phyloP scores from a whole-genome alignment of 495 filamentous ascomycete species.

The Xeromyces bisporus region DNA sequence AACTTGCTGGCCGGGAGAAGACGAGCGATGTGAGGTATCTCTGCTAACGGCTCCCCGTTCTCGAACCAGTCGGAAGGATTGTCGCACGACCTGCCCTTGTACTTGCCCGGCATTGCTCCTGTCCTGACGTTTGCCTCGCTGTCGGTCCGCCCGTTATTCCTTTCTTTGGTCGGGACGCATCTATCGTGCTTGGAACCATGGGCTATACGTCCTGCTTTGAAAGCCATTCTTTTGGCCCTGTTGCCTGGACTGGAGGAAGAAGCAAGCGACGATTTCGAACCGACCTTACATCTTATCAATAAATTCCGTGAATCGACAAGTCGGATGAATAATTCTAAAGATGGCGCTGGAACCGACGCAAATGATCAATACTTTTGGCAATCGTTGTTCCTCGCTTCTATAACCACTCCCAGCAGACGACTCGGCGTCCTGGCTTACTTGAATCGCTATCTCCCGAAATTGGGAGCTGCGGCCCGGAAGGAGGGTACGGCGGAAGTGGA shows the following conservation, averaged over 20 bases:
- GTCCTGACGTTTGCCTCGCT: conserved; percentile 88
- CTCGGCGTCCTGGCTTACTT: conserved; percentile 79
- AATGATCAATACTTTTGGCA: conserved; percentile 94
- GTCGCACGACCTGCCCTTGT: conserved; percentile 65
- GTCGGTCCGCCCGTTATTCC: conserved; percentile 65
- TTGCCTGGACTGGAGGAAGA: conserved; percentile 91
- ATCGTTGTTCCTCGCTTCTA: conserved; percentile 83
- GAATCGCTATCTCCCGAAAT: conserved; percentile 56
- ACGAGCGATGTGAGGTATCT: not conserved
- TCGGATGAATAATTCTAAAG: conserved; percentile 22
- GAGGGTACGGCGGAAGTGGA: conserved; percentile 12
- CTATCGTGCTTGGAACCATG: conserved; percentile 51
- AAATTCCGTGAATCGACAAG: conserved; percentile 54
- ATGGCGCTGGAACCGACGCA: conserved; percentile 32
- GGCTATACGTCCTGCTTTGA: conserved; percentile 69
- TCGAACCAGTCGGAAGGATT: conserved; percentile 46
- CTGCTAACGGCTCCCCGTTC: conserved; percentile 4
- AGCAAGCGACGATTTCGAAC: conserved; percentile 90
- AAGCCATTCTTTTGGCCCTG: conserved; percentile 68
- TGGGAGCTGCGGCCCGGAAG: conserved; percentile 33
- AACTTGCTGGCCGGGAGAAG: not conserved
- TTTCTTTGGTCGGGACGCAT: conserved; percentile 67
- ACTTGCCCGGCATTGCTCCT: conserved; percentile 74
- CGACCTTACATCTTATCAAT: conserved; percentile 61
- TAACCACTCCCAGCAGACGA: conserved; percentile 69